Base-by-base conservation (phyloP, 768 basidiomycete species). In the Gloeostereum incarnatum region DNA sequence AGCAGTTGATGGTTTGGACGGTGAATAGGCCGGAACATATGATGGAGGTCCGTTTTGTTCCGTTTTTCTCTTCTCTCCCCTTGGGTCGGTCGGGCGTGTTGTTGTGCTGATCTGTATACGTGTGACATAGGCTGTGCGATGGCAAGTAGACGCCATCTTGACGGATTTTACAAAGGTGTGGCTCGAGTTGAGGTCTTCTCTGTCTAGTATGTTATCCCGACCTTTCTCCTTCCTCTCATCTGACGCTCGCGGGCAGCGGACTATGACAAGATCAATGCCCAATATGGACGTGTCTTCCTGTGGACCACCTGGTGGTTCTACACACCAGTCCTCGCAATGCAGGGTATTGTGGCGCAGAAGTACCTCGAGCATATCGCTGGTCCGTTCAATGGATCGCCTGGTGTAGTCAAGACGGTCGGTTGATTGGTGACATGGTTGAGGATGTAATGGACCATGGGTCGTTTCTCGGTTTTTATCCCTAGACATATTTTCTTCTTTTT, bases 1-100 rank as follows among this genome's bases (percentile, higher is more conserved):
- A 96, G 71, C 70, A 71, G 47, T 49, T 98, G 40, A 82, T 93
- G 74, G 89, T 91, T 3, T 97, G 93, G 96, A 99, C 96, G 0
- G 94, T 98, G 19, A 99, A 99, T 52, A 71, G 81, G 32, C 78
- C 78, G 7, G 77, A 76, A 38, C 79, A 90, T 52, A 90, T 91
- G 88, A 84, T 88, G 72, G 87, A 91, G 76, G 86, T 80, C 20
- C 30, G 75, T 21, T 36, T 35, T 19, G 19, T 39, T 8, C 18
- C 11, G 21, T 22, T 38, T 11, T 13, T 10, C 34, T 35, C 20
- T n/a, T n/a, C n/a, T n/a, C n/a, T n/a, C n/a, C n/a, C n/a, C n/a
- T n/a, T n/a, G n/a, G 23, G 21, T 1, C 18, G 22, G 16, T 31
- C 41, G 35, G 45, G n/a, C 35, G 22, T 39, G 31, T 17, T 39